Evolutionary conservation across 768 basidiomycete genomes (phyloP), one percentile per base, ranked within the genome.

Genomic region (Podaxis carcinomalis): DNA sequence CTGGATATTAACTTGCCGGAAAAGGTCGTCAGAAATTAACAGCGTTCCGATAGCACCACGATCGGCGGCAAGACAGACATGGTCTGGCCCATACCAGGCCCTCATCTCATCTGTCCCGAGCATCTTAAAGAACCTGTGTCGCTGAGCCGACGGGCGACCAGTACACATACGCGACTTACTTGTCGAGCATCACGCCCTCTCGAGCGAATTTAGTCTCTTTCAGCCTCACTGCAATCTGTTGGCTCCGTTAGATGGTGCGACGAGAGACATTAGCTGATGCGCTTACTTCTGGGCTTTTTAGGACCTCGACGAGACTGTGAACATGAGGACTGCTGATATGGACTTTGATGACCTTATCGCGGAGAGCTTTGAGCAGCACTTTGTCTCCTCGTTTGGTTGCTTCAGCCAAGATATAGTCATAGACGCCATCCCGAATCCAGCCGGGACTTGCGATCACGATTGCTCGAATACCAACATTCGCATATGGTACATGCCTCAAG

Each of bases 31-130:
- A 16, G 95, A 96, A 47, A 99, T 98, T 56, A 99, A 79, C 27
- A 99, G 80, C 1, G 93, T 94, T 14, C 95, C 95, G 44, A 98
- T 87, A 0, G 97, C 97, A 0, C 95, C 95, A 52, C 97, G 82
- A 69, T 95, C 92, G 37, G 92, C 89, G 3, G 97, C 97, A 21
- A 97, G 81, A 53, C 82, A 79, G 58, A 99, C 97, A 73, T 99
- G 97, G 52, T 92, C 88, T 11, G 95, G 93, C 1, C 96, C 97
- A 72, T 99, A 99, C 97, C 97, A 99, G 4, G 97, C 97, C 57
- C 97, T 83, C 78, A 95, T 87, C 72, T 98, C 95, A 67, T 99
- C 95, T 1, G 82, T 83, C 0, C 90, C 93, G 28, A 98, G 83
- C 94, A 95, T 98, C 74, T 98, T 99, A 78, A 95, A 95, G 77